Conservation (phyloP, 441 rosid genomes). For the Bocquillonia castaneifolia region DNA sequence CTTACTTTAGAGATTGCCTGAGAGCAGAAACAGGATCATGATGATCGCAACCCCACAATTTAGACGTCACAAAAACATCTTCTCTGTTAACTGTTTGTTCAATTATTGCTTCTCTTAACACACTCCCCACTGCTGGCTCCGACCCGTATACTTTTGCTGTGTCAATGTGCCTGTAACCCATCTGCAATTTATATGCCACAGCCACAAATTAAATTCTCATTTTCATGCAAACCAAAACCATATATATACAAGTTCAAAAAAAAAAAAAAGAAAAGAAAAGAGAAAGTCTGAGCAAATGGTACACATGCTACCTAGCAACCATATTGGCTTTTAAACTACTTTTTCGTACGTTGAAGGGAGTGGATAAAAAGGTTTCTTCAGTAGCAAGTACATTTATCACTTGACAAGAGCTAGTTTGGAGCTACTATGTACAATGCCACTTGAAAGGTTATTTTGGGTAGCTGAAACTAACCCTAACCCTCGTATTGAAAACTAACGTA, state of each 20-base stretch:
- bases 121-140: slow-evolving; percentile 75
- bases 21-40: slow-evolving; percentile 79
- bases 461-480: too few species aligned
- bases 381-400: too few species aligned
- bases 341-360: too few species aligned
- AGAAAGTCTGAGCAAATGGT: not conserved
- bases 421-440: too few species aligned
- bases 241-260: not conserved
- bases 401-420: too few species aligned
- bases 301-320: not conserved
- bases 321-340: not conserved
- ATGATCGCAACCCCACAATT: slow-evolving; percentile 81
- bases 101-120: slow-evolving; percentile 42
- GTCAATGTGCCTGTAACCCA: slow-evolving; percentile 81
- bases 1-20: slow-evolving; percentile 54
- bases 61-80: slow-evolving; percentile 67
- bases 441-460: too few species aligned
- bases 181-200: too few species aligned
- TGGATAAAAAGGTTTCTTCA: too few species aligned
- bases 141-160: slow-evolving; percentile 81
- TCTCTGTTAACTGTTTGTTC: slow-evolving; percentile 44
- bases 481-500: too few species aligned
- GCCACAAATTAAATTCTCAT: not conserved
- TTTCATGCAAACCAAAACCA: slow-evolving; percentile 1
- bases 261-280: not conserved